Conservation (phyloP, 108 stramenopile genomes). For the Nannochloropsis salina region DNA sequence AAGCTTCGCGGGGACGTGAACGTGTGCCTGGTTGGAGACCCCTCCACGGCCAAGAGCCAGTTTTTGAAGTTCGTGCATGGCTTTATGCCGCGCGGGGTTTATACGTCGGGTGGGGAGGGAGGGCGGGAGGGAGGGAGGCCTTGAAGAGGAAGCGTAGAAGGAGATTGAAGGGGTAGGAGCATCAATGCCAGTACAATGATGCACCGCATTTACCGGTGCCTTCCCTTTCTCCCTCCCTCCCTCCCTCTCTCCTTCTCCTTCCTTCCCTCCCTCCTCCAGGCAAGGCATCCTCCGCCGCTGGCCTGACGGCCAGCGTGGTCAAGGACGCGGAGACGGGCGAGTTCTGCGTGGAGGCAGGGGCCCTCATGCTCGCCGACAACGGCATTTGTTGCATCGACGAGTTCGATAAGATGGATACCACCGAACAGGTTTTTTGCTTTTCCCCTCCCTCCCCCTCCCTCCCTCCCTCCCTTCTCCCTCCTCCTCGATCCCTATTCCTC, state of each 20-base stretch:
- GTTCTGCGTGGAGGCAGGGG: slow-evolving; percentile 96
- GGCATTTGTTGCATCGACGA: slow-evolving; percentile 99
- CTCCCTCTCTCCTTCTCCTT: neutral
- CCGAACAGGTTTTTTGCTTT: slow-evolving; percentile 75
- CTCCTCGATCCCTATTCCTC: no score
- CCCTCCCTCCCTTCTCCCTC: neutral
- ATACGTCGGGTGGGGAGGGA: slow-evolving; percentile 75
- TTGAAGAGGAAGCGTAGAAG: neutral
- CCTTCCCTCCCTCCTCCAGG: neutral
- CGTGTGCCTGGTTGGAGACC: slow-evolving; percentile 96
- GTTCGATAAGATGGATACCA: slow-evolving; percentile 87
- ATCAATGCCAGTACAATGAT: neutral
- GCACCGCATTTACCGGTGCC: neutral
- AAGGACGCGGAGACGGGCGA: slow-evolving; percentile 97
- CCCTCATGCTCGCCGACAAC: slow-evolving; percentile 98
- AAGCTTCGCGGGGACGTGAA: slow-evolving; percentile 95
- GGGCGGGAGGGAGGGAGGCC: neutral
- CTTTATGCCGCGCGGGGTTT: slow-evolving; percentile 87
- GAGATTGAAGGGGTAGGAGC: neutral
- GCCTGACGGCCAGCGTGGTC: slow-evolving; percentile 91
- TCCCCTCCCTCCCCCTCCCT: neutral
- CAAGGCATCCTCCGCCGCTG: slow-evolving; percentile 92
- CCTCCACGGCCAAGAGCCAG: slow-evolving; percentile 96
- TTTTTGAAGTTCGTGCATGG: slow-evolving; percentile 90
- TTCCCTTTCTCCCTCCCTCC: neutral